phyloP scores from a whole-genome alignment of 306 rosid genomes.

The Vigna mungo region DNA sequence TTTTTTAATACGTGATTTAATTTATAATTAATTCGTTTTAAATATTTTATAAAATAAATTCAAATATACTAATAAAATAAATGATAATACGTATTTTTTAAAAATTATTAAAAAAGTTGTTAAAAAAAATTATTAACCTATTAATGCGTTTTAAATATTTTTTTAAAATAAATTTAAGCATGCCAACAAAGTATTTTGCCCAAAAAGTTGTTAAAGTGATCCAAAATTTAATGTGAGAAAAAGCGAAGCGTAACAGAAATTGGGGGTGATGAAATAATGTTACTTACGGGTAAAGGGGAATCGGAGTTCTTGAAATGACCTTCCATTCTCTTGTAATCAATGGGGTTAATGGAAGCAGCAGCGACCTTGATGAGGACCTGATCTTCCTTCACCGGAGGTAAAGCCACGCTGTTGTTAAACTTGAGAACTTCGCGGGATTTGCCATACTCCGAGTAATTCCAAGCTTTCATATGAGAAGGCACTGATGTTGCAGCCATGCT shows the following conservation, averaged over 20 bases:
- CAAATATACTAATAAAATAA: too few relatives aligned
- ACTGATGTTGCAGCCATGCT: conserved; percentile 46
- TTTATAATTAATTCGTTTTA: too few relatives aligned
- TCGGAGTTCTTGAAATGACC: conserved; percentile 46
- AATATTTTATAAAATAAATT: too few relatives aligned
- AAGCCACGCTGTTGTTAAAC: conserved; percentile 47
- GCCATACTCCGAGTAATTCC: conserved; percentile 68
- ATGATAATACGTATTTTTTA: too few relatives aligned
- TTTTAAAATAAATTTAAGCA: too few relatives aligned
- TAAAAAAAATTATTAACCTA: too few relatives aligned
- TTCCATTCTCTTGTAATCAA: conserved; percentile 62
- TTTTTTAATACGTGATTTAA: too few relatives aligned
- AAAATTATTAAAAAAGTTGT: too few relatives aligned
- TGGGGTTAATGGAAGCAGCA: conserved; percentile 70
- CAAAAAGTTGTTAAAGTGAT: too few relatives aligned
- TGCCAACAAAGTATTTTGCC: too few relatives aligned
- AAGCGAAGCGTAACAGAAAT: neutral
- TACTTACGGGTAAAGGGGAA: conserved; percentile 52
- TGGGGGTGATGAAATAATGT: neutral
- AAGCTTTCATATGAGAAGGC: conserved; percentile 59
- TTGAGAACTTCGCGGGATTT: conserved; percentile 59
- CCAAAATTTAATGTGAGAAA: neutral
- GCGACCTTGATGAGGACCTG: conserved; percentile 71
- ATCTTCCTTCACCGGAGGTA: conserved; percentile 55
- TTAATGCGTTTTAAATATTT: too few relatives aligned